These are phyloP conservation scores for Epichloe brachyelytri DNA, from an alignment of 2,329 filamentous ascomycete species.

Conservation along the genomic window DNA sequence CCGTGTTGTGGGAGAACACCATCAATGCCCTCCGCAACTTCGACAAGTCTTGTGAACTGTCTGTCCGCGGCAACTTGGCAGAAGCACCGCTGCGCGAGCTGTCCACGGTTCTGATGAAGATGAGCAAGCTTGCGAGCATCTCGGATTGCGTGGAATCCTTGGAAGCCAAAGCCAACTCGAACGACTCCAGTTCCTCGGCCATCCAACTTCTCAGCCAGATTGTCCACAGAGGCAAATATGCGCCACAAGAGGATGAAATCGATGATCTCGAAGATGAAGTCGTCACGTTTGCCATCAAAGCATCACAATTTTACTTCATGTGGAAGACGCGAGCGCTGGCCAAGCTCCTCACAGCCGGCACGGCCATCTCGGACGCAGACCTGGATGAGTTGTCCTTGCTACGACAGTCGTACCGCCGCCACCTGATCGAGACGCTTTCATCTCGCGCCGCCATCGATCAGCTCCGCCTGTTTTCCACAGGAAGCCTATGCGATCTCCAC, in stretches of 20 bases:
- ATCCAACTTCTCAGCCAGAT: slow-evolving; percentile 62
- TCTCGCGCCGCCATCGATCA: slow-evolving; percentile 61
- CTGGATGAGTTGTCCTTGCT: slow-evolving; percentile 46
- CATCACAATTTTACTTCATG: slow-evolving; percentile 81
- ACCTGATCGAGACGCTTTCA: slow-evolving; percentile 55
- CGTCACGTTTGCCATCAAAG: slow-evolving; percentile 61
- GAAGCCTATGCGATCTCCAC: slow-evolving; percentile 70
- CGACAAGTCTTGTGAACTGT: slow-evolving; percentile 58
- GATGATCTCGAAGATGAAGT: slow-evolving; percentile 71
- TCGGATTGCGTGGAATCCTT: slow-evolving; percentile 65
- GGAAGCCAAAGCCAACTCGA: slow-evolving; percentile 44
- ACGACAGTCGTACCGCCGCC: slow-evolving; percentile 44
- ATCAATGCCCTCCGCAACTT: slow-evolving; percentile 61
- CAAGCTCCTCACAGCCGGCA: slow-evolving; percentile 40
- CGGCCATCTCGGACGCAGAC: slow-evolving; percentile 40
- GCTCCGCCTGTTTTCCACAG: slow-evolving; percentile 61
- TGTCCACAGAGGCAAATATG: slow-evolving; percentile 58
- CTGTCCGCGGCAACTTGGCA: slow-evolving; percentile 54
- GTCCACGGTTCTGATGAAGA: slow-evolving; percentile 61
- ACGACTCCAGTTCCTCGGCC: slow-evolving; percentile 35
- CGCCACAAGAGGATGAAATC: slow-evolving; percentile 54
- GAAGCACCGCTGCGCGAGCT: slow-evolving; percentile 54
- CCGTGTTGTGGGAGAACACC: slow-evolving; percentile 74
- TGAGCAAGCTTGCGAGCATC: slow-evolving; percentile 68
- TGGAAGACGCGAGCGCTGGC: slow-evolving; percentile 65